A percentile compares a stretch with the other conserved stretches of the same genome.
These are phyloP conservation scores for Phragmites australis DNA, from an alignment of 176 grass and related monocot species.

Conservation along the genomic window DNA sequence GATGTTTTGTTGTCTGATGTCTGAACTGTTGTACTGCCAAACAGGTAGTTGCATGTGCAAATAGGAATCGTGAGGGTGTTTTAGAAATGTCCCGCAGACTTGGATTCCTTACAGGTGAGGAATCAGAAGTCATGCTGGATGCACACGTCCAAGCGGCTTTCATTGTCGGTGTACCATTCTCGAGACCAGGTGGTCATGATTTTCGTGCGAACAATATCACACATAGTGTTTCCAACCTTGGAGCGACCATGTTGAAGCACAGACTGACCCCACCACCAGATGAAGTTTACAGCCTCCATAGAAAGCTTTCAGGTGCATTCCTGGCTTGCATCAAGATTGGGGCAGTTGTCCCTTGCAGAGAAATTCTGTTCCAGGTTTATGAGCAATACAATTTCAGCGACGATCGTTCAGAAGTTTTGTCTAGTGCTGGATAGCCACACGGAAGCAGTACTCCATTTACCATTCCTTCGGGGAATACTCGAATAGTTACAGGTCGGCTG, in stretches of 20 bases:
- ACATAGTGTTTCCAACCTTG: conserved; percentile 75
- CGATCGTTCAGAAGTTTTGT: conserved; percentile 36
- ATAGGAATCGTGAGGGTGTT: conserved; percentile 65
- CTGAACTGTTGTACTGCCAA: background rate
- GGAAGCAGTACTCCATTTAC: background rate
- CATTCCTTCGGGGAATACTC: background rate
- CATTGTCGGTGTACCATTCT: conserved; percentile 81
- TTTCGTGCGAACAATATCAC: conserved; percentile 83
- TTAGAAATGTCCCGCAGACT: conserved; percentile 84
- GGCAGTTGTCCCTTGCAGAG: conserved; percentile 83
- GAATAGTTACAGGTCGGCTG: conserved; percentile 10
- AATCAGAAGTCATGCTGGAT: conserved; percentile 85
- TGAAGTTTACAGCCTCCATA: conserved; percentile 89
- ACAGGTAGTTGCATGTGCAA: conserved; percentile 88
- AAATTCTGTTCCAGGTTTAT: conserved; percentile 72
- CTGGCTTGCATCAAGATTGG: conserved; percentile 92
- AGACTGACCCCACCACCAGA: conserved; percentile 82
- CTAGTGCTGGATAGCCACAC: conserved; percentile 40
- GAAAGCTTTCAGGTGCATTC: conserved; percentile 95
- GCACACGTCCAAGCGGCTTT: conserved; percentile 87
- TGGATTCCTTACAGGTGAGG: conserved; percentile 84
- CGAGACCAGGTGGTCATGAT: conserved; percentile 65
- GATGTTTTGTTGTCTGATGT: background rate
- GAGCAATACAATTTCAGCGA: conserved; percentile 60
- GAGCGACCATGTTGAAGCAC: conserved; percentile 91